Evolutionary conservation across 2,329 filamentous ascomycete genomes (phyloP).

Genomic region (Xylariaceae sp.): DNA sequence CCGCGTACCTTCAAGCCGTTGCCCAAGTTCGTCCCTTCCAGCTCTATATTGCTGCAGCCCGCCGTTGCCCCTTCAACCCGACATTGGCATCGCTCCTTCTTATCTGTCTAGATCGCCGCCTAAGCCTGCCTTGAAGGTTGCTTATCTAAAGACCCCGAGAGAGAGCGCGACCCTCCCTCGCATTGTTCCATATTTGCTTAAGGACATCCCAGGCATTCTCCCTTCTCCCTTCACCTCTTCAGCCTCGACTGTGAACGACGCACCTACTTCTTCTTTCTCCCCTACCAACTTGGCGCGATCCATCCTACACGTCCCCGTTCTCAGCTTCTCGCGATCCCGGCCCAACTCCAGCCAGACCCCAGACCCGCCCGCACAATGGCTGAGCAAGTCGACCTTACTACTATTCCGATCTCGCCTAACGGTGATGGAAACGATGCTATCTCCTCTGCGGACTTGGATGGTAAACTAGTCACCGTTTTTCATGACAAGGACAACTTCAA

Average conservation of each 20-base stretch:
- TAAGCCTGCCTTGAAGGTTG: not conserved
- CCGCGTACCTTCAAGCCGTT: not conserved
- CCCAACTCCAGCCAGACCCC: not conserved
- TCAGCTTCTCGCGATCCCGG: not conserved
- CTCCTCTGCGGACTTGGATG: constrained; percentile 42
- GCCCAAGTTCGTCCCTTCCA: not conserved
- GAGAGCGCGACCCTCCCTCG: not conserved
- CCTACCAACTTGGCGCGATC: not conserved
- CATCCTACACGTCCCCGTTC: not conserved
- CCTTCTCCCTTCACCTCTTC: not conserved
- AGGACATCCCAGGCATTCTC: not conserved
- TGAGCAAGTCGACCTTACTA: constrained; percentile 62
- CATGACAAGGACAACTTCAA: constrained; percentile 99
- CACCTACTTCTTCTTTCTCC: not conserved
- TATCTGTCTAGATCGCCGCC: not conserved
- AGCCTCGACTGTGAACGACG: not conserved
- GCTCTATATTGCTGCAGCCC: not conserved
- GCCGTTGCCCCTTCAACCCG: not conserved
- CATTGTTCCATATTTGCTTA: not conserved
- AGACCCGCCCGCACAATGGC: constrained; percentile 33
- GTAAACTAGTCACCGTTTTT: constrained; percentile 84
- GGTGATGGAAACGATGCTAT: constrained; percentile 52
- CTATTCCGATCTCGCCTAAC: constrained; percentile 62
- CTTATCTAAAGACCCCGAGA: not conserved
- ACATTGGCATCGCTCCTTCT: not conserved